These are phyloP conservation scores for Rosa hybrid DNA, from an alignment of 331 rosid genomes.

Conservation along the genomic window DNA sequence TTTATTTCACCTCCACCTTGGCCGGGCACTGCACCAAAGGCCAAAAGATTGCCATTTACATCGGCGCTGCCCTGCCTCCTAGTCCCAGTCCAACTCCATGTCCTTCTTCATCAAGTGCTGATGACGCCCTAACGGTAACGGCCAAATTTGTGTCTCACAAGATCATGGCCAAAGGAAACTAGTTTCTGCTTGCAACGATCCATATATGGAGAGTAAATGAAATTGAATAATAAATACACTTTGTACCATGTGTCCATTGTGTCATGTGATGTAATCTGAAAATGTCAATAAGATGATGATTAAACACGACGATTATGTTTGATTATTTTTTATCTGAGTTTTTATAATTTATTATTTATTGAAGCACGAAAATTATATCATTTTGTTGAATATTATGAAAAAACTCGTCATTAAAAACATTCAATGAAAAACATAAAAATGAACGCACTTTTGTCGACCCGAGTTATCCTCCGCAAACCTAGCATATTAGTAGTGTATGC, in stretches of 20 bases:
- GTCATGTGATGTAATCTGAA: not conserved
- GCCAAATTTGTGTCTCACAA: not conserved
- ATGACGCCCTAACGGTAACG: not conserved
- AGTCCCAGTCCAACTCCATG: not conserved
- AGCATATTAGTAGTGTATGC: too few species aligned
- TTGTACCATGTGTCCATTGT: not conserved
- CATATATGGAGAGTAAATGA: not conserved
- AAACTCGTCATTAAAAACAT: too few species aligned
- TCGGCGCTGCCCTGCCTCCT: not conserved
- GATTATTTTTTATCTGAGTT: not conserved
- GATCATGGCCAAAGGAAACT: not conserved
- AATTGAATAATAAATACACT: not conserved
- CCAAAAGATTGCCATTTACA: slow-evolving; percentile 9
- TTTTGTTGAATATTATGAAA: too few species aligned
- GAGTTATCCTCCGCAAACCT: too few species aligned
- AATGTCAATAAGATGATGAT: not conserved
- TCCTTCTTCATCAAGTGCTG: not conserved
- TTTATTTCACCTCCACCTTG: slow-evolving; percentile 17
- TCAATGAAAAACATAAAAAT: too few species aligned
- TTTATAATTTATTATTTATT: too few species aligned
- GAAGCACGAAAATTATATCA: too few species aligned
- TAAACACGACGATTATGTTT: not conserved
- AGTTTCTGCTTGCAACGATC: too few species aligned
- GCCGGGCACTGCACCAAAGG: slow-evolving; percentile 18
- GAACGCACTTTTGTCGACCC: too few species aligned